These are phyloP conservation scores for Acanthamoeba castellanii DNA, from an alignment of 208 protist species.

Conservation along the genomic window DNA sequence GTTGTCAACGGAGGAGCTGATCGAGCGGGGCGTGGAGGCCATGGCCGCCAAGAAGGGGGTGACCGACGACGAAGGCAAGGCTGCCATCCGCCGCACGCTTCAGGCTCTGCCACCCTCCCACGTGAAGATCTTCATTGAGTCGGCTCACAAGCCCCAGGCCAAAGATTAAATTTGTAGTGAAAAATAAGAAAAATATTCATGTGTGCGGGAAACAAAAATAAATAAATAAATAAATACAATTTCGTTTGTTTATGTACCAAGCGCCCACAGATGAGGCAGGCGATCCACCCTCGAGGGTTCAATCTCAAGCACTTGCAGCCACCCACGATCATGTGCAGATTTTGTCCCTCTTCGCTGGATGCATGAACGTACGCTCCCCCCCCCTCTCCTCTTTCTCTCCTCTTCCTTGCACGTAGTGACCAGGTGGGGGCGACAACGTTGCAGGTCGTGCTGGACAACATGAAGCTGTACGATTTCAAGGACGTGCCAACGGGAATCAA, in stretches of 20 bases:
- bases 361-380: neutral
- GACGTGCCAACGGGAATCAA: neutral
- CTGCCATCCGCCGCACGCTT: conserved; percentile 3
- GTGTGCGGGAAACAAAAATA: neutral
- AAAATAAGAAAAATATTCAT: neutral
- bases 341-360: neutral
- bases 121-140: conserved; percentile 43
- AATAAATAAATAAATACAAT: neutral
- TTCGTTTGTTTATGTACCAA: neutral
- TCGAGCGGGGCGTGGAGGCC: neutral
- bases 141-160: neutral
- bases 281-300: too few relatives aligned
- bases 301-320: too few relatives aligned
- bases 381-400: neutral
- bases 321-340: neutral
- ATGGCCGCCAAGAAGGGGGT: conserved; percentile 39
- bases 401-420: neutral
- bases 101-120: neutral
- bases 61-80: conserved; percentile 26
- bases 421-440: neutral
- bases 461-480: conserved; percentile 6
- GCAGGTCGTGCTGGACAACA: neutral
- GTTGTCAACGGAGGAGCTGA: neutral
- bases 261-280: neutral
- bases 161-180: too few relatives aligned